Evolutionary conservation across 257 asterid species (phyloP), one percentile per base, ranked within the genome.

Genomic region (Primulina huaijiensis): DNA sequence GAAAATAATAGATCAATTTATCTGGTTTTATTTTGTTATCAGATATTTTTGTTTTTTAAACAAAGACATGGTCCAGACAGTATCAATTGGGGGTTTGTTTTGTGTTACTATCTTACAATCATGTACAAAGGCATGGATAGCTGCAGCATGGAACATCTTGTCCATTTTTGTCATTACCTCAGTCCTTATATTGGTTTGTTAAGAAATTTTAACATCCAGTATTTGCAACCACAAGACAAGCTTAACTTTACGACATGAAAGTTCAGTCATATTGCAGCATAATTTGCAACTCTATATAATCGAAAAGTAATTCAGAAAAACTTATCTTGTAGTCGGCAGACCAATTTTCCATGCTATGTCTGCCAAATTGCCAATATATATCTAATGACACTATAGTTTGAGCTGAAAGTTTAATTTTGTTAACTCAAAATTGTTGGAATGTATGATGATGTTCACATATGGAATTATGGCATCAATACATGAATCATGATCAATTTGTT

Each of bases 361-460:
- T 4, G 52, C 11, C 25, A 23, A 23, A 23, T 23, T 23, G 25
- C 11, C 17, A 40, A 40, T 1, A 40, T 11, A 3, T 40, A 40
- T 40, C 52, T 40, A 11, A 56, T 25, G 46, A 12, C 40, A 25
- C 53, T 68, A 5, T 23, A 23, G 25, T 23, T 23, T 23, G 58
- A 38, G 61, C 33, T 60, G 65, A 62, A 57, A 61, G 29, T 60
- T 71, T 20, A 30, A 46, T 69, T 62, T 43, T 33, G 56, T 31
- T 8, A 38, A 23, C 63, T 43, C 14, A 27, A 19, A 35, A 67
- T 37, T 43, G 11, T 52, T 50, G 6, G 8, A 30, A 33, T 31
- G 7, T 62, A 55, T 16, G 50, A 35, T 38, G 5, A 35, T 63
- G 29, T 33, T 31, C 50, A 40, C 33, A 23, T 46, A 62, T 66